A percentile compares a stretch with the other conserved stretches of the same genome.
phyloP scores from a whole-genome alignment of 2,329 filamentous ascomycete genomes.

The Colletotrichum tabaci region DNA sequence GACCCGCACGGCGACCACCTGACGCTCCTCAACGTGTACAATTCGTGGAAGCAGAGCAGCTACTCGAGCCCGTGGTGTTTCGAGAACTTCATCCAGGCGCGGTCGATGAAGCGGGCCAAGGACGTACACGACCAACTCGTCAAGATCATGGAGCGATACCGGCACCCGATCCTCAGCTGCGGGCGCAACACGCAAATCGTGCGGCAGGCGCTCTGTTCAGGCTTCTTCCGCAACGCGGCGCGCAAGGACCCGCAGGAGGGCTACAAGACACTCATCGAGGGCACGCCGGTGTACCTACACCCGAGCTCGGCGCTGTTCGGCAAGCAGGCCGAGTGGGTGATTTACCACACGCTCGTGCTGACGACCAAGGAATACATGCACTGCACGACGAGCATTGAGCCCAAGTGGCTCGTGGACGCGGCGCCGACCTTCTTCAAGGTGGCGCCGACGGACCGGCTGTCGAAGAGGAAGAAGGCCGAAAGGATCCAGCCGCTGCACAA shows the following conservation, averaged over 20 bases:
- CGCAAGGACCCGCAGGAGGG: constrained; percentile 97
- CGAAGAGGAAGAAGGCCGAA: constrained; percentile 94
- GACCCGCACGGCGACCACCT: constrained; percentile 95
- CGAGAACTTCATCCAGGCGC: constrained; percentile 97
- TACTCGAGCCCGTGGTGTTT: constrained; percentile 94
- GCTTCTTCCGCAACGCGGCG: constrained; percentile 96
- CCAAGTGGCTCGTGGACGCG: constrained; percentile 93
- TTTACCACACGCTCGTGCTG: constrained; percentile 91
- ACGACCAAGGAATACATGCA: constrained; percentile 99
- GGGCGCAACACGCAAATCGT: constrained; percentile 90
- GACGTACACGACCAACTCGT: constrained; percentile 94
- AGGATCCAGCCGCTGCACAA: constrained; percentile 96
- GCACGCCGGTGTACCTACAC: constrained; percentile 95
- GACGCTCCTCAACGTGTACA: constrained; percentile 96
- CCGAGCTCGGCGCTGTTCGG: constrained; percentile 93
- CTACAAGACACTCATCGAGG: constrained; percentile 97
- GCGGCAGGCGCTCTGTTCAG: constrained; percentile 88
- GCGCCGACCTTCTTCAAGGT: constrained; percentile 99
- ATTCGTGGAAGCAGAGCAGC: constrained; percentile 91
- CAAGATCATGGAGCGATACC: constrained; percentile 94
- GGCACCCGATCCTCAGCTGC: constrained; percentile 85
- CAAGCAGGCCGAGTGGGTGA: constrained; percentile 95
- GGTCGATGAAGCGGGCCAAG: constrained; percentile 88
- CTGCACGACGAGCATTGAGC: constrained; percentile 91
- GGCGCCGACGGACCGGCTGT: constrained; percentile 86